Base-by-base conservation (phyloP, 768 basidiomycete genomes). In the Piloderma croceum region DNA sequence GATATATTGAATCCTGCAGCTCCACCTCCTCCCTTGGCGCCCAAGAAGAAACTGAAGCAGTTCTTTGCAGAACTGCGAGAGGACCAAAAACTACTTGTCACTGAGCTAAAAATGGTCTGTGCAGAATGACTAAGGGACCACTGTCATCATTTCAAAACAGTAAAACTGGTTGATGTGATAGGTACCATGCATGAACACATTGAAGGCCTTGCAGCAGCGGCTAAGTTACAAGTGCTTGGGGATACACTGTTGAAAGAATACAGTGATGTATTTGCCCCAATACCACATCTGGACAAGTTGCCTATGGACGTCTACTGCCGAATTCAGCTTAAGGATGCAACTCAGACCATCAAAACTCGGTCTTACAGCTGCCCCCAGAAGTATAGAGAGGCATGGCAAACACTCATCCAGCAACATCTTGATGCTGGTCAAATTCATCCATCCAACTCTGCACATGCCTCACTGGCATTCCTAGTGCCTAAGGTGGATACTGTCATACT, bases 291-390 rank as follows among this genome's bases (percentile, higher is more conserved):
- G 1, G 34, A 49, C 6, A 10, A 37, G 0, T 20, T 67, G 1
- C 59, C 62, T 0, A 18, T 36, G 25, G 55, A 54, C 9, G 42
- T 61, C 0, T 29, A 41, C 2, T 58, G 54, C 13, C 25, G 48
- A 2, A 54, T 68, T 1, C 19, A 47, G 1, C 31, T 64, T 0
- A 62, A 59, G 15, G 52, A 68, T 19, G 47, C 61, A 2, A 27
- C 49, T 3, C 44, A 57, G 13, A 41, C 43, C 0, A 55, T 68
- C 1, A 37, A 52, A 4, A 45, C 38, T 0, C 41, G 58, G 0
- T 45, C 44, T 0, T 73, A 70, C 32, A 41, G 58, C 2, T 65
- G 59, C 32, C 62, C 63, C 0, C 15, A 6, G n/a, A n/a, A n/a
- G n/a, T n/a, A n/a, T n/a, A n/a, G n/a, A n/a, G n/a, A n/a, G n/a